Evolutionary conservation across 345 rosid genomes (phyloP), one percentile per base, ranked within the genome.

Genomic region (Populus alba): DNA sequence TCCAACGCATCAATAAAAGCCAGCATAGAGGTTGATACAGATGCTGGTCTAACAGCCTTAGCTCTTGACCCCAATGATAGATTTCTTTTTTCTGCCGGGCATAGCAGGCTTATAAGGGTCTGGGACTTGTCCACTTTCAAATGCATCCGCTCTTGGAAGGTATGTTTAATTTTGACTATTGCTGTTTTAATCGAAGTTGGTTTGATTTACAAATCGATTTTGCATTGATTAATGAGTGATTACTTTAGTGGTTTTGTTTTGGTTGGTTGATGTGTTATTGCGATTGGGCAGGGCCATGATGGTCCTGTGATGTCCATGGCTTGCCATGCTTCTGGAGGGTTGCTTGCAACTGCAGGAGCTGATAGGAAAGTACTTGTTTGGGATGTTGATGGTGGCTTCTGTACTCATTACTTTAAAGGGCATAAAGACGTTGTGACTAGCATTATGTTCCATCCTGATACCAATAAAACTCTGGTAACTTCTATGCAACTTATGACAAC

Each of bases 331-430:
- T 96, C 99, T 13, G 97, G 98, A 66, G 98, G 98, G 35, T 83
- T 94, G 87, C 90, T 96, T 77, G 98, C 97, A 45, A 96, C 99
- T 69, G 94, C 95, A 33, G 99, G 99, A 89, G 90, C 98, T 76
- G 98, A 96, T 85, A 92, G 97, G 80, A 96, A 96, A 87, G 99
- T 96, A 7, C 92, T 89, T 77, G 94, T 96, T 68, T 96, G 98
- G 98, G 99, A 96, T 88, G 95, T 96, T 29, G 97, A 94, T 82
- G 99, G 99, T 73, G 97, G 98, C 74, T 96, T 90, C 88, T 92
- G 97, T 78, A 94, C 99, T 81, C 98, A 96, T 83, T 86, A 80
- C 87, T 96, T 96, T 84, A 96, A 87, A 85, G 99, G 97, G 38
- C 99, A 96, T 85, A 88, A 88, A 81, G 98, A 95, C 25, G 95